Evolutionary conservation across 148 eudicot genomes (phyloP), one percentile per base, ranked within the genome.

Genomic region (Dysphania ambrosioides): DNA sequence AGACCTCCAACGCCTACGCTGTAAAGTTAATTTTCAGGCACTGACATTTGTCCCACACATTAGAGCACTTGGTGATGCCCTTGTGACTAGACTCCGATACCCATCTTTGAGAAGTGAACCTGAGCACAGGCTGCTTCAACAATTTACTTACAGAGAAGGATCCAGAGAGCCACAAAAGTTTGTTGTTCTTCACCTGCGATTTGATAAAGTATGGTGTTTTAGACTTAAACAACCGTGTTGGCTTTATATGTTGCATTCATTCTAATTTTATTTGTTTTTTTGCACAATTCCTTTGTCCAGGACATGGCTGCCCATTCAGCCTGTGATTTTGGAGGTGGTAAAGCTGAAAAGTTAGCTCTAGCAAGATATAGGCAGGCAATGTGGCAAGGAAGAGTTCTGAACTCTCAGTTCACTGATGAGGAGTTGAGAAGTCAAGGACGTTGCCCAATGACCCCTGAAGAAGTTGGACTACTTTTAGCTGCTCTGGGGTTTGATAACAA

Each of bases 261-360:
- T 70, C 30, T 21, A 7, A 9, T 30, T 15, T 26, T 68, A 34
- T 27, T 58, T 21, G 6, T 2, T 5, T 71, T 24, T 27, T 59
- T 13, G 35, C 38, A 58, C 49, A 19, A 27, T 56, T 41, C 32
- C 13, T 59, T 68, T 77, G 57, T 75, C 74, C 82, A 95, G 99
- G 99, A 95, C 82, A 95, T 95, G 99, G 99, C 99, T 77, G 97
- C 99, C 38, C 99, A 95, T 86, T 95, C 99, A 70, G 99, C 99
- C 66, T 95, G 99, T 61, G 97, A 95, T 76, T 95, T 95, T 82
- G 99, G 97, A 70, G 97, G 99, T 0, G 97, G 99, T 57, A 92
- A 88, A 84, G 92, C 96, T 73, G 99, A 95, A 79, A 92, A 90
- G 64, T 57, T 90, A 74, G 96, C 99, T 71, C 83, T 95, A 66